Conservation (phyloP, 2,329 filamentous ascomycete genomes). For the Phoma herbarum region DNA sequence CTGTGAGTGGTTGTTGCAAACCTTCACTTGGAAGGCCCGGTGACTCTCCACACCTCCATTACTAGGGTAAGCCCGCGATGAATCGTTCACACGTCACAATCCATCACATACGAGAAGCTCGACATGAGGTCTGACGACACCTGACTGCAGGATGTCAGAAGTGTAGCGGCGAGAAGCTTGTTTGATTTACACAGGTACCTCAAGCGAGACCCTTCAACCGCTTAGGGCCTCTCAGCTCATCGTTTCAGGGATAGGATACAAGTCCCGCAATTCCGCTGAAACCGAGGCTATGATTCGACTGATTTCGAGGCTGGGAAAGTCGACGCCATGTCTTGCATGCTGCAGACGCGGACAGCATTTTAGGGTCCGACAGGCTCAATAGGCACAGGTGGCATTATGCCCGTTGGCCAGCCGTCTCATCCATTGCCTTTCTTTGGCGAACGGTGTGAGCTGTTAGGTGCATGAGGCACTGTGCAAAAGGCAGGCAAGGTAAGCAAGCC, state of each 20-base stretch:
- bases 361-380: conserved; percentile 19
- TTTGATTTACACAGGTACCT: neutral
- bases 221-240: conserved; percentile 8
- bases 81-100: conserved; percentile 18
- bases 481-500: conserved; percentile 28
- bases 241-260: conserved; percentile 17
- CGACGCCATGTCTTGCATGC: conserved; percentile 18
- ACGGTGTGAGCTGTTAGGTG: conserved; percentile 37
- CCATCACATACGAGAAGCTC: conserved; percentile 4
- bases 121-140: conserved; percentile 13
- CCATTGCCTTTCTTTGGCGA: conserved; percentile 25
- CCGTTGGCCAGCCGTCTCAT: conserved; percentile 17
- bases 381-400: conserved; percentile 19
- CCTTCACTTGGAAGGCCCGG: conserved; percentile 22
- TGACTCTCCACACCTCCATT: conserved; percentile 21
- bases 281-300: conserved; percentile 11
- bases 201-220: conserved; percentile 7
- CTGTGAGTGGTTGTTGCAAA: conserved; percentile 29
- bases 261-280: conserved; percentile 23
- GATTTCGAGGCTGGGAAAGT: conserved; percentile 17
- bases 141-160: conserved; percentile 5
- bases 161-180: neutral
- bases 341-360: conserved; percentile 23
- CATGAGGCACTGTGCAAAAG: conserved; percentile 20
- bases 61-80: conserved; percentile 14